These are phyloP conservation scores for Penicillium goetzii DNA, from an alignment of 495 filamentous ascomycete species.

Conservation along the genomic window DNA sequence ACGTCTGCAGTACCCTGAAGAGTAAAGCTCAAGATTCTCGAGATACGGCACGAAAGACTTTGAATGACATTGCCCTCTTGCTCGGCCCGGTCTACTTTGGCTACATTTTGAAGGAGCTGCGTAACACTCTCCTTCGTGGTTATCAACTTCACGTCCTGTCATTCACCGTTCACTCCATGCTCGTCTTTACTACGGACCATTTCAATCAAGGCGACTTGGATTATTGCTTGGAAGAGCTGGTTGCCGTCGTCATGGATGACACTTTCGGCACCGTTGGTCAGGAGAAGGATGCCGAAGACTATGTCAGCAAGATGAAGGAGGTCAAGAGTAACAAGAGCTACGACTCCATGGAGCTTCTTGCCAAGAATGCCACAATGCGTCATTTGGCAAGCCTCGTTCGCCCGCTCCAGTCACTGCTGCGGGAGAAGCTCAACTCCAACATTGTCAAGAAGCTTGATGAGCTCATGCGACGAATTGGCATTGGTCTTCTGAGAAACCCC, in stretches of 20 bases:
- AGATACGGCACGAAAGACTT: slow-evolving; percentile 85
- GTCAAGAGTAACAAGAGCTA: slow-evolving; percentile 97
- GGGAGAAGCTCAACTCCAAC: slow-evolving; percentile 78
- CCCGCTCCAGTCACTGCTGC: slow-evolving; percentile 75
- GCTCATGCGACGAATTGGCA: slow-evolving; percentile 77
- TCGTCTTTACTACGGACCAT: slow-evolving; percentile 72
- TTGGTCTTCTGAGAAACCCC: slow-evolving; percentile 80
- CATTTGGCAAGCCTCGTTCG: slow-evolving; percentile 74
- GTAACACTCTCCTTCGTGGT: slow-evolving; percentile 76
- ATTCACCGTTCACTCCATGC: slow-evolving; percentile 90
- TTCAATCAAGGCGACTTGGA: slow-evolving; percentile 85
- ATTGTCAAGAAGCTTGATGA: slow-evolving; percentile 90
- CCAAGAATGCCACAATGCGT: slow-evolving; percentile 73
- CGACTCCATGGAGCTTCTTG: slow-evolving; percentile 94
- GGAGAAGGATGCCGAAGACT: slow-evolving; percentile 97
- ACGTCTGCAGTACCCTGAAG: slow-evolving; percentile 89
- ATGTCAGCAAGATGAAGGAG: slow-evolving; percentile 94
- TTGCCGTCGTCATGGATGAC: slow-evolving; percentile 92
- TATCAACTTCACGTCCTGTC: slow-evolving; percentile 96
- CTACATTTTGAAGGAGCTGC: slow-evolving; percentile 91
- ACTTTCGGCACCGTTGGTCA: slow-evolving; percentile 94
- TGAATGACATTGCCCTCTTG: slow-evolving; percentile 77
- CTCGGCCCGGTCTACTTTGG: slow-evolving; percentile 82
- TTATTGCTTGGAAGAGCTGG: slow-evolving; percentile 78
- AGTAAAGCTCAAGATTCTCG: slow-evolving; percentile 86